Conservation (phyloP, 306 rosid species). For the Bauhinia variegata region DNA sequence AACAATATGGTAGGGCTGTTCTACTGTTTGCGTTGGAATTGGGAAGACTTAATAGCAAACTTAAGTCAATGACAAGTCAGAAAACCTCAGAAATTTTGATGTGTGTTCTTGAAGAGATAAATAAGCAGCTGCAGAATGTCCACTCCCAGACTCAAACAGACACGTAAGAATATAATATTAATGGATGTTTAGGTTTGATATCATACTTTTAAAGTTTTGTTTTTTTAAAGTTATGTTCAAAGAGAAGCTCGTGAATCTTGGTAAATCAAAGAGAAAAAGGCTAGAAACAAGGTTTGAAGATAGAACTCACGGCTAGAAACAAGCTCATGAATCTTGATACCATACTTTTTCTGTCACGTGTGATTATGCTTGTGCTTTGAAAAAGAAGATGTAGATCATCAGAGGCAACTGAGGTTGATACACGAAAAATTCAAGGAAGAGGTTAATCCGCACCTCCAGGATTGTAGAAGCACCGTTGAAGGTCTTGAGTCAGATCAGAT, state of each 20-base stretch:
- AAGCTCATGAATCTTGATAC: neutral
- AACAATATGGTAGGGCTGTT: conserved; percentile 63
- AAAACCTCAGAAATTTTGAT: conserved; percentile 77
- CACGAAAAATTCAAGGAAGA: conserved; percentile 81
- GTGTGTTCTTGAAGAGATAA: conserved; percentile 69
- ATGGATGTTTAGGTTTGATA: conserved; percentile 35
- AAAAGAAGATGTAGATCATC: conserved; percentile 57
- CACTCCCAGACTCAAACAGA: conserved; percentile 76
- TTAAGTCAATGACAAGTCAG: conserved; percentile 56
- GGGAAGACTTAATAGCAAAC: conserved; percentile 71
- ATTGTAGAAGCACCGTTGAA: conserved; percentile 69
- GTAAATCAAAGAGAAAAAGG: conserved; percentile 75
- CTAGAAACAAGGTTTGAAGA: conserved; percentile 76
- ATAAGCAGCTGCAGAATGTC: conserved; percentile 73
- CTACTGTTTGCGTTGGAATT: conserved; percentile 69
- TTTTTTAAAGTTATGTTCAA: conserved; percentile 52
- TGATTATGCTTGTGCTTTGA: conserved; percentile 9
- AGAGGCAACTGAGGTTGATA: conserved; percentile 66
- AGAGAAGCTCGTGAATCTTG: conserved; percentile 59
- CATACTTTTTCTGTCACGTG: conserved; percentile 5
- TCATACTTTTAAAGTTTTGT: conserved; percentile 21
- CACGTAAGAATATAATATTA: conserved; percentile 57
- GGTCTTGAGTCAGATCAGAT: conserved; percentile 68
- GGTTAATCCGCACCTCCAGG: conserved; percentile 76
- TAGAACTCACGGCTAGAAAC: conserved; percentile 35